Conservation (phyloP, 305 asterid species). For the Fraxinus sp. region DNA sequence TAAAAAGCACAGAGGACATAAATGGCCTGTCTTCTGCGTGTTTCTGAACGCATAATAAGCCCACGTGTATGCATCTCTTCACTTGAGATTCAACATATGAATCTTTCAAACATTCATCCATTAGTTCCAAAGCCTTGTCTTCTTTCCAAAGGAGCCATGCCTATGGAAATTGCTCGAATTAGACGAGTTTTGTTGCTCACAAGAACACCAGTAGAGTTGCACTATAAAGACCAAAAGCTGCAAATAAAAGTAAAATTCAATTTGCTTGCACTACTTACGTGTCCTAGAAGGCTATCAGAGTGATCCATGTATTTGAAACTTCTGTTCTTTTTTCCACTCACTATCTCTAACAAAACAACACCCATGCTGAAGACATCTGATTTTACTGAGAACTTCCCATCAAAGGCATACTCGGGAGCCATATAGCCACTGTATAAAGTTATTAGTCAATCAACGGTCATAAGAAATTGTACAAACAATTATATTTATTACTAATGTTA, state of each 20-base stretch:
- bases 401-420: slow-evolving; percentile 49
- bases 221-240: neutral
- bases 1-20: slow-evolving; percentile 31
- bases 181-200: neutral
- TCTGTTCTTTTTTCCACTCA: slow-evolving; percentile 40
- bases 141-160: slow-evolving; percentile 38
- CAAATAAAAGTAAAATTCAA: neutral
- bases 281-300: slow-evolving; percentile 36
- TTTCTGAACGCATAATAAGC: slow-evolving; percentile 38
- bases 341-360: slow-evolving; percentile 42
- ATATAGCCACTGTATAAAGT: slow-evolving; percentile 34
- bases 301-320: slow-evolving; percentile 25
- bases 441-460: neutral
- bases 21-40: slow-evolving; percentile 29
- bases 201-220: neutral
- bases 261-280: slow-evolving; percentile 26
- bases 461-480: neutral
- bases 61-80: slow-evolving; percentile 36
- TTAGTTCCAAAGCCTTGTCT: slow-evolving; percentile 24
- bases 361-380: slow-evolving; percentile 46
- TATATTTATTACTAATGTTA: neutral
- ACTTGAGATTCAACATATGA: slow-evolving; percentile 25
- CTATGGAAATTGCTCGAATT: slow-evolving; percentile 20
- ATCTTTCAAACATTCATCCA: slow-evolving; percentile 24
- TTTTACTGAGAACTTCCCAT: slow-evolving; percentile 42